phyloP scores from a whole-genome alignment of 2,329 filamentous ascomycete species.

The Claviceps pusilla region DNA sequence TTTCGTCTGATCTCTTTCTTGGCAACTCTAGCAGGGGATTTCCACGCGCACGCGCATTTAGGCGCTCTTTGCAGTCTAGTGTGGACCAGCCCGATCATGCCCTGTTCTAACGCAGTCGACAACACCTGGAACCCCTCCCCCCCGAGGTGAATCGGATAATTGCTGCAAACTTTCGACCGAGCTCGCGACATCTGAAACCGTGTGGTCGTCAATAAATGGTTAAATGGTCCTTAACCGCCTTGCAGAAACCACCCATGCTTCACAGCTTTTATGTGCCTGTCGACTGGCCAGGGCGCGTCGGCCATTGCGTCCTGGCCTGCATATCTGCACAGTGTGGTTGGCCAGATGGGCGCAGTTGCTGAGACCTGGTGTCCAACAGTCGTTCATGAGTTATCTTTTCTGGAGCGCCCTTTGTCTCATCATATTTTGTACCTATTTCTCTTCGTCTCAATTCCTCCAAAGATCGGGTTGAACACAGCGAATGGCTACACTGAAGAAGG shows the following conservation, averaged over 20 bases:
- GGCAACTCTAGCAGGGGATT: neutral
- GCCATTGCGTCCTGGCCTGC: neutral
- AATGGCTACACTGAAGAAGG: neutral
- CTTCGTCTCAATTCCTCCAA: no score
- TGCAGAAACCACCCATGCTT: neutral
- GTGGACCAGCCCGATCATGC: neutral
- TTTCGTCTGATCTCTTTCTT: neutral
- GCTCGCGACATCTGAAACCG: slow-evolving; percentile 1
- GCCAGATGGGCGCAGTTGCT: neutral
- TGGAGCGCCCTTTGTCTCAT: neutral
- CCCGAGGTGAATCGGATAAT: neutral
- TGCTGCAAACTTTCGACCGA: neutral
- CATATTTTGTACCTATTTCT: neutral
- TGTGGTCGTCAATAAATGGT: neutral
- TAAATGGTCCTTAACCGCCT: neutral
- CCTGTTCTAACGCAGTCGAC: neutral
- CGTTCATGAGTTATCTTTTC: neutral
- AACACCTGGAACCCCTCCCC: neutral
- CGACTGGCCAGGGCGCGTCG: neutral
- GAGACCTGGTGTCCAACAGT: neutral
- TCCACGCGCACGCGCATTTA: neutral
- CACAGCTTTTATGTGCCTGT: neutral
- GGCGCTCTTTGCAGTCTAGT: neutral
- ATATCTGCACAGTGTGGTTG: neutral
- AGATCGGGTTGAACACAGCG: neutral